These are phyloP conservation scores for Trichothecium roseum DNA, from an alignment of 2,329 filamentous ascomycete species.

Conservation along the genomic window DNA sequence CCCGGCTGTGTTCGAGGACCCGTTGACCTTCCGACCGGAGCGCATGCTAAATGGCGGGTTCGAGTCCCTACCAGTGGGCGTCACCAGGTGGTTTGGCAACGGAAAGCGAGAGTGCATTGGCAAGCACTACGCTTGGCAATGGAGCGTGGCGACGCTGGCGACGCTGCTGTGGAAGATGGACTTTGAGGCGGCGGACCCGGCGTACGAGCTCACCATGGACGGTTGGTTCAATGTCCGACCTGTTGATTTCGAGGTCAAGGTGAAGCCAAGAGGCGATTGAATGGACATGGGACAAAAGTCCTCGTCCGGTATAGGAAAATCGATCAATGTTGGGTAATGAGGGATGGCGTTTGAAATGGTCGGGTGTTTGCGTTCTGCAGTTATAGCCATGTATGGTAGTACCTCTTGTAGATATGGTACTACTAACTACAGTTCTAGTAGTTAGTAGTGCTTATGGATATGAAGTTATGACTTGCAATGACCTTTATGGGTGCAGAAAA, in stretches of 20 bases:
- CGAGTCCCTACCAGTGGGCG: constrained; percentile 29
- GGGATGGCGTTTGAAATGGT: no score
- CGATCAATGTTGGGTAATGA: no score
- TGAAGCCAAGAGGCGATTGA: constrained; percentile 26
- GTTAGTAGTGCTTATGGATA: no score
- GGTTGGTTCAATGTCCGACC: constrained; percentile 44
- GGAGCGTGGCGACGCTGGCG: constrained; percentile 28
- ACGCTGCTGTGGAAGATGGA: constrained; percentile 33
- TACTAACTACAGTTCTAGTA: no score
- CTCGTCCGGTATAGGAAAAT: no score
- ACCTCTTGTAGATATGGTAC: no score
- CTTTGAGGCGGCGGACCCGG: constrained; percentile 29
- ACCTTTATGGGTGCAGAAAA: no score
- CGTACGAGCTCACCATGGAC: constrained; percentile 29
- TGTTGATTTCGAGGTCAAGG: constrained; percentile 31
- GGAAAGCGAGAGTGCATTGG: constrained; percentile 42
- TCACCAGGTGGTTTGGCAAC: constrained; percentile 41
- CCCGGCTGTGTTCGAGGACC: constrained; percentile 35
- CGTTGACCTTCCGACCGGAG: constrained; percentile 33
- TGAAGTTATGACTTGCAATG: no score
- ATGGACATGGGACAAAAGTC: no score
- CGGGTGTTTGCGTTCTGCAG: no score
- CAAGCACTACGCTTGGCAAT: constrained; percentile 38
- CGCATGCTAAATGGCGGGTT: constrained; percentile 37
- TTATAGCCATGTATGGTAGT: no score